Base-by-base conservation (phyloP, 768 basidiomycete genomes). In the Xerocomellus dryophilus region DNA sequence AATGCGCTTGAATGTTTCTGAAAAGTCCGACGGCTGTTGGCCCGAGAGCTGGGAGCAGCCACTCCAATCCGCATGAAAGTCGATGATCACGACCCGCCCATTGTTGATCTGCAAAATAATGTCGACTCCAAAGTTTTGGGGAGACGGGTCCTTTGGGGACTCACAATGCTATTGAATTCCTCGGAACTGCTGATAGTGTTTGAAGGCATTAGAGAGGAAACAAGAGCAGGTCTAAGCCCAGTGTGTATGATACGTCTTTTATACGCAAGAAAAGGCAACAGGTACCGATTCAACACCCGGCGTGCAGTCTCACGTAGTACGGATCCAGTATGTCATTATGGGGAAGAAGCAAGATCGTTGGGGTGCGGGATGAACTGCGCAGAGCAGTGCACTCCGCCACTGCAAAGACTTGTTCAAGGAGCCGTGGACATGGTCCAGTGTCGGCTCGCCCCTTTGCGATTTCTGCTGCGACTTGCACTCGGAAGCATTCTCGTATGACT, bases 1-100 rank as follows among this genome's bases (percentile, higher is more conserved):
- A 3, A 68, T 56, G 48, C 60, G 64, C 20, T 68, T 65, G 6
- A 60, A 59, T 11, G 62, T 40, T 6, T 69, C 65, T 5, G 63
- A 54, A 31, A 67, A 45, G 5, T 65, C 59, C 0, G 54, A 54
- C 6, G 66, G 51, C 9, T 32, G 51, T 42, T 56, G 60, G 9
- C 53, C 53, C 20, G 48, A 58, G 7, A 52, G 40, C 32, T 36
- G 23, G 17, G 45, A 59, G 35, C 23, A 51, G 15, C 54, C 58
- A 50, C 49, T 56, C 57, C 52, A 59, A 12, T 55, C 47, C 12
- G 59, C 57, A 14, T 58, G 31, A 50, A 67, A 68, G 51, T 65
- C 61, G 51, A 67, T 55, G 47, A 69, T 34, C 23, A 54, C 49
- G 17, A 64, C 51, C 17, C 63, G 64, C 5, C 68, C 66, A 14